Evolutionary conservation across 257 asterid species (phyloP).

Genomic region (Agastache rugosa): DNA sequence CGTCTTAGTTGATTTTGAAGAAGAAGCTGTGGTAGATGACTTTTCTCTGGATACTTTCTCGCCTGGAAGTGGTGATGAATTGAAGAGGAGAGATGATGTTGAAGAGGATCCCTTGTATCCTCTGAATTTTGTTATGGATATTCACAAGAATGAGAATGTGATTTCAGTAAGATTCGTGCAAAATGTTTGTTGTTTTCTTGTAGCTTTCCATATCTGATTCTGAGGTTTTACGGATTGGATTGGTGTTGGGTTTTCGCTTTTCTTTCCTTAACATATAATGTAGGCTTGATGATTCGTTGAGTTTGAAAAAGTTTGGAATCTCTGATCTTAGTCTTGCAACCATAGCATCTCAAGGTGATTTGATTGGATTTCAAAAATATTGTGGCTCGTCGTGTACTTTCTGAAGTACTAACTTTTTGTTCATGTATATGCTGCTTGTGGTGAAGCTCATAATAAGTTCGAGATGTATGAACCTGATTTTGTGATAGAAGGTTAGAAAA

Average conservation of each 20-base stretch:
- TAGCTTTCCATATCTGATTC: neutral
- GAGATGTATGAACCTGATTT: constrained; percentile 47
- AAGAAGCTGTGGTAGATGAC: constrained; percentile 50
- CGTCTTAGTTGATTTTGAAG: constrained; percentile 57
- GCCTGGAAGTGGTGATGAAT: constrained; percentile 28
- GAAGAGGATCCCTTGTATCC: constrained; percentile 83
- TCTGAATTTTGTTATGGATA: constrained; percentile 25
- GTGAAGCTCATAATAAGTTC: constrained; percentile 46
- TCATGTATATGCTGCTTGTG: constrained; percentile 27
- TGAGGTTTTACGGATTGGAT: neutral
- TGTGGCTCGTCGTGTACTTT: neutral
- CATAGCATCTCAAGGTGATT: constrained; percentile 85
- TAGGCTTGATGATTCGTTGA: constrained; percentile 78
- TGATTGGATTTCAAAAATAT: neutral
- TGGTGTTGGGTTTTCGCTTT: constrained; percentile 3
- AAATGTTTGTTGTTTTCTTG: neutral
- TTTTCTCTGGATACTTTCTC: constrained; percentile 45
- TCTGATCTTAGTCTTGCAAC: constrained; percentile 86
- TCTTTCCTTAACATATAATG: constrained; percentile 50
- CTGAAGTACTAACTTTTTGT: constrained; percentile 8
- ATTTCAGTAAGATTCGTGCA: constrained; percentile 1
- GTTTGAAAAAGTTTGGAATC: constrained; percentile 77
- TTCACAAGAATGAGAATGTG: neutral
- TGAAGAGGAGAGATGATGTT: constrained; percentile 32
- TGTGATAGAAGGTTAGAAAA: constrained; percentile 47